Evolutionary conservation across 1,139 yeast genomes (phyloP).

Genomic region (Kodamaea anthophila): DNA sequence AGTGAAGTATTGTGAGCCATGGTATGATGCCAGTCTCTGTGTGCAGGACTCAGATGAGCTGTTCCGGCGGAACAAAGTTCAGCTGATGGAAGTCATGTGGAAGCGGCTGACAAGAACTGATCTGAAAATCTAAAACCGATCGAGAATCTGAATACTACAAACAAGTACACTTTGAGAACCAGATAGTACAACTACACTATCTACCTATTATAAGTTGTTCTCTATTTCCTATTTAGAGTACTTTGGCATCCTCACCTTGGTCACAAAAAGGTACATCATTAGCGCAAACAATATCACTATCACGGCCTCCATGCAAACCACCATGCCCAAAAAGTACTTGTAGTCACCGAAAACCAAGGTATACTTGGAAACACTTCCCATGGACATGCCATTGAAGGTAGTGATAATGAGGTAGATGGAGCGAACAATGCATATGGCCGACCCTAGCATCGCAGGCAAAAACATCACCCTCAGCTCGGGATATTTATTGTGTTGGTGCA

Average conservation of each 20-base stretch:
- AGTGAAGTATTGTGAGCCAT: too few relatives aligned
- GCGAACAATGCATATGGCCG: constrained; percentile 10
- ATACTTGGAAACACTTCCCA: constrained; percentile 11
- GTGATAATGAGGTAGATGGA: constrained; percentile 13
- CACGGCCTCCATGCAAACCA: constrained; percentile 10
- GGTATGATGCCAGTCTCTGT: too few relatives aligned
- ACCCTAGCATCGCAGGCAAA: neutral
- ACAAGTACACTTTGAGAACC: too few relatives aligned
- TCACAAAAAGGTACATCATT: constrained; percentile 1
- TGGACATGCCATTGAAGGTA: constrained; percentile 9
- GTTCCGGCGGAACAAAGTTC: too few relatives aligned
- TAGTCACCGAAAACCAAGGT: constrained; percentile 16
- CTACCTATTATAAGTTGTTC: too few relatives aligned
- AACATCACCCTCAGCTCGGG: constrained; percentile 2
- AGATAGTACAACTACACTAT: too few relatives aligned
- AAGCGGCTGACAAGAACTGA: too few relatives aligned
- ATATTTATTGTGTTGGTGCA: constrained; percentile 12
- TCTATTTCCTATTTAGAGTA: too few relatives aligned
- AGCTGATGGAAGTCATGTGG: too few relatives aligned
- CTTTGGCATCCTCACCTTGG: constrained; percentile 3
- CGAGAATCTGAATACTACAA: too few relatives aligned
- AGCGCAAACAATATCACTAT: neutral
- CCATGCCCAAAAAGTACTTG: constrained; percentile 17
- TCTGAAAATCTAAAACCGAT: too few relatives aligned
- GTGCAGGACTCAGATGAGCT: too few relatives aligned